phyloP scores from a whole-genome alignment of 1,284 basidiomycete species.

The Rhodofomes roseus region DNA sequence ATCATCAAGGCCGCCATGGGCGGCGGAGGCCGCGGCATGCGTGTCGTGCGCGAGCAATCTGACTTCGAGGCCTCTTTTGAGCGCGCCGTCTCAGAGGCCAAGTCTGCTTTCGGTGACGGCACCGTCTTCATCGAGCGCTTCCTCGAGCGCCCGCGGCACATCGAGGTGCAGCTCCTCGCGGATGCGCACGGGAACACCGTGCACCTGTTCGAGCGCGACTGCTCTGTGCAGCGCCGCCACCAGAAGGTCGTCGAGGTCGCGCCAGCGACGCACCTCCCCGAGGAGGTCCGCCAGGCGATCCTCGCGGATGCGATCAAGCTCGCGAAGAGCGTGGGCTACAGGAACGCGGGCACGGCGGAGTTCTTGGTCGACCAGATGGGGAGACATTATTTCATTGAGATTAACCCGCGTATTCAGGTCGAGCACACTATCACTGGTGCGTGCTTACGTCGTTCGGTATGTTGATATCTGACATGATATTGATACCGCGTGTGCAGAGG shows the following conservation, averaged over 20 bases:
- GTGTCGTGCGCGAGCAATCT: conserved; percentile 90
- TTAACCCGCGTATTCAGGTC: conserved; percentile 97
- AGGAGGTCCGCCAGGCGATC: conserved; percentile 88
- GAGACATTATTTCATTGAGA: conserved; percentile 98
- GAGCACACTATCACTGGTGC: conserved; percentile 95
- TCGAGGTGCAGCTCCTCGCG: conserved; percentile 95
- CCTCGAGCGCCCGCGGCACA: conserved; percentile 94
- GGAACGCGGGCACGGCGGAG: conserved; percentile 96
- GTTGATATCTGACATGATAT: conserved; percentile 7
- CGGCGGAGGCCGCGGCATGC: conserved; percentile 98
- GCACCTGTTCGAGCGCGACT: conserved; percentile 97
- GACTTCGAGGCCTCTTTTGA: conserved; percentile 91
- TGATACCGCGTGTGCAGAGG: conserved; percentile 55
- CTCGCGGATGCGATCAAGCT: conserved; percentile 92
- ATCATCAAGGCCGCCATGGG: conserved; percentile 99
- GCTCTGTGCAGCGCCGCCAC: conserved; percentile 96
- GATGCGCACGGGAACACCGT: conserved; percentile 92
- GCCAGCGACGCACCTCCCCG: conserved; percentile 91
- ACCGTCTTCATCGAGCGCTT: conserved; percentile 99
- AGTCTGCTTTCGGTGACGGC: conserved; percentile 95
- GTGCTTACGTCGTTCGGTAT: conserved; percentile 22
- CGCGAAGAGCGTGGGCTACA: conserved; percentile 88
- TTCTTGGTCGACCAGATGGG: conserved; percentile 96
- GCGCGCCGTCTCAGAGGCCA: conserved; percentile 94
- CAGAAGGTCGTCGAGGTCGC: conserved; percentile 99